Evolutionary conservation across 805 yeast genomes (phyloP).

Genomic region (Wickerhamomyces alni): DNA sequence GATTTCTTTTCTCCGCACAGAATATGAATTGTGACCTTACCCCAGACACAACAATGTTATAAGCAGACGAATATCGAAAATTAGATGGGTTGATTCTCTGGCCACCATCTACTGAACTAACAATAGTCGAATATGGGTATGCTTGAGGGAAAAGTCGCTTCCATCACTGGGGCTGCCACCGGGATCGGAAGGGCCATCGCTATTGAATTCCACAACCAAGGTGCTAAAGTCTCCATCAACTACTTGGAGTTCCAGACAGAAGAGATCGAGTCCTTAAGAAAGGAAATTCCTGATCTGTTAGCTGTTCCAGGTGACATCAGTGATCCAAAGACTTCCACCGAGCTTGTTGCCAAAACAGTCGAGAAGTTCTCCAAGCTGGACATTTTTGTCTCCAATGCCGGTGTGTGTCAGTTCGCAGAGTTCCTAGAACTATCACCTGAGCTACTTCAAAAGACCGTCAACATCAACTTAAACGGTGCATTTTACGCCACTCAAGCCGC

Average conservation of each 20-base stretch:
- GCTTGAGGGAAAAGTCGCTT: slow-evolving; percentile 31
- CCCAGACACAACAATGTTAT: too few relatives aligned
- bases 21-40: neutral
- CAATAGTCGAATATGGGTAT: too few relatives aligned
- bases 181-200: slow-evolving; percentile 43
- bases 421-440: slow-evolving; percentile 36
- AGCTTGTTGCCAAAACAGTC: slow-evolving; percentile 27
- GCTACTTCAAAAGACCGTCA: slow-evolving; percentile 28
- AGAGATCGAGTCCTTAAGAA: slow-evolving; percentile 12
- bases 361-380: slow-evolving; percentile 34
- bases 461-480: slow-evolving; percentile 37
- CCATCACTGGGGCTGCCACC: slow-evolving; percentile 40
- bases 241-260: slow-evolving; percentile 21
- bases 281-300: slow-evolving; percentile 18
- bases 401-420: slow-evolving; percentile 36
- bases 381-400: slow-evolving; percentile 41
- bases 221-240: slow-evolving; percentile 36
- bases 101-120: too few relatives aligned
- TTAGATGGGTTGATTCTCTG: too few relatives aligned
- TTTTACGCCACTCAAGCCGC: slow-evolving; percentile 42
- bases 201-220: slow-evolving; percentile 33
- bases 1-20: too few relatives aligned
- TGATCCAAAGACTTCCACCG: slow-evolving; percentile 30
- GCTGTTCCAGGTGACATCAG: slow-evolving; percentile 42
- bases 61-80: too few relatives aligned